Evolutionary conservation across 1,284 basidiomycete genomes (phyloP), one percentile per base, ranked within the genome.

Genomic region (Porphyrellus sp.): DNA sequence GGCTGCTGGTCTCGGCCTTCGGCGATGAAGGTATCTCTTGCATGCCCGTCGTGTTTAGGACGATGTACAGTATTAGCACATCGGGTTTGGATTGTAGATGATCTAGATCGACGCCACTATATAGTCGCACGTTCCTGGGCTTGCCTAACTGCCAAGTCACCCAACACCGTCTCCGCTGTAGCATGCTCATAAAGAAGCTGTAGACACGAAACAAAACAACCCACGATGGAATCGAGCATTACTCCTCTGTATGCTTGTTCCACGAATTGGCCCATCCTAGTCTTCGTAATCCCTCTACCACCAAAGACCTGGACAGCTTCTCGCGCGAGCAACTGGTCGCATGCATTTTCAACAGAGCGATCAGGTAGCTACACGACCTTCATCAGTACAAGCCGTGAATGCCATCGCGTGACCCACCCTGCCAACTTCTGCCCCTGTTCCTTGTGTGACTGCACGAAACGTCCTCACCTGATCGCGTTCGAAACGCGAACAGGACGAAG

Each of bases 231-330:
- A 62, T 87, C 85, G 65, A 87, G 87, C 9, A 81, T 73, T 42
- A 83, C 75, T 12, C 81, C 83, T 45, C 84, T 77, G 63, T 86
- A 82, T 62, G 83, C 85, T 81, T 84, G 50, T 70, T 89, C 86
- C 57, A 89, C 82, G 58, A 78, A 77, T 49, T 76, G 74, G 37
- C 87, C 87, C 86, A 89, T 82, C 51, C 87, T 86, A 16, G 80
- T 80, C 49, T 70, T 67, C 0, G 80, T 82, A 59, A 80, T 71
- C 0, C 73, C 77, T 4, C 78, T 73, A 12, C 78, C 78, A 31
- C 78, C 79, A 54, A 79, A 79, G 30, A 79, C 70, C 64, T 82
- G 77, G 2, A 80, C 78, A 8, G 81, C 77, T 46, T 79, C 79
- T 49, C 68, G 64, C 12, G 75, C 74, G 65, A 62, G 24, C 59